Percentiles rank a stretch among this genome's conserved stretches.
These are phyloP conservation scores for Xylariaceae sp. DNA, from an alignment of 2,329 filamentous ascomycete genomes.

Conservation along the genomic window DNA sequence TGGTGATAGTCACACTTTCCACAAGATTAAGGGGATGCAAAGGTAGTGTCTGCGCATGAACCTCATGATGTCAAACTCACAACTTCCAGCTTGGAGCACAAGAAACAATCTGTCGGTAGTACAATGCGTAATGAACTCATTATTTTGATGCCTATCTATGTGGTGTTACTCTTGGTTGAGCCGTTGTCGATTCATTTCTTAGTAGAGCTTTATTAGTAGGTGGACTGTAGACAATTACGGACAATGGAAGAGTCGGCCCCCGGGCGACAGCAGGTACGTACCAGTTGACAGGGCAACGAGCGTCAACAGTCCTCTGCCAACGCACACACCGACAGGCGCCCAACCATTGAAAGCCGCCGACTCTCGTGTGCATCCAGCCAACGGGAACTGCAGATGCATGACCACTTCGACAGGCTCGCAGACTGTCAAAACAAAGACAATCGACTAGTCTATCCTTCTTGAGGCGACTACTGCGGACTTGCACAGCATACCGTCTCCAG, in stretches of 20 bases:
- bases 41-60: too few species aligned
- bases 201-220: too few species aligned
- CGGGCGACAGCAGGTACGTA: neutral
- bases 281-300: slow-evolving; percentile 22
- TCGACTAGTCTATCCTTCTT: neutral
- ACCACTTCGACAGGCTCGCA: slow-evolving; percentile 12
- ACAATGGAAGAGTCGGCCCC: neutral
- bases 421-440: slow-evolving; percentile 4
- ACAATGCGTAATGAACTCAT: too few species aligned
- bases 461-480: neutral
- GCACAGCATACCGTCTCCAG: neutral
- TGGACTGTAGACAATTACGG: too few species aligned
- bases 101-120: too few species aligned
- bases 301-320: slow-evolving; percentile 23
- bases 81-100: too few species aligned
- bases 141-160: too few species aligned
- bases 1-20: too few species aligned
- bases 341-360: slow-evolving; percentile 1
- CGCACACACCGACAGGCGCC: slow-evolving; percentile 9
- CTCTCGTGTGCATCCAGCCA: slow-evolving; percentile 7
- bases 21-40: too few species aligned
- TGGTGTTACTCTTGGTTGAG: too few species aligned
- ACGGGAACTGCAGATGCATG: slow-evolving; percentile 3
- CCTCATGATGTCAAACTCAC: too few species aligned
- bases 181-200: too few species aligned